Evolutionary conservation across 306 rosid genomes (phyloP).

Genomic region (Malus domestica): ASM211411v1 NC_041789.1:21361501-21362000

Average conservation of each 20-base stretch:
- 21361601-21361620: constrained; percentile 40
- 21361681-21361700: constrained; percentile 89
- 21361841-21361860: constrained; percentile 90
- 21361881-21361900: constrained; percentile 78
- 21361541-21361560: constrained; percentile 51
- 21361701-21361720: constrained; percentile 44
- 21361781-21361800: constrained; percentile 41
- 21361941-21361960: constrained; percentile 43
- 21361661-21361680: constrained; percentile 86
- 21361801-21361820: constrained; percentile 33
- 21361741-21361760: constrained; percentile 10
- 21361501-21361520: constrained; percentile 15
- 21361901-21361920: constrained; percentile 43
- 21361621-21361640: constrained; percentile 52
- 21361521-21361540: constrained; percentile 1
- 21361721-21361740: constrained; percentile 19
- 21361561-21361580: constrained; percentile 73
- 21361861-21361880: constrained; percentile 86
- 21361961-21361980: constrained; percentile 16
- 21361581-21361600: constrained; percentile 16
- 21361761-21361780: constrained; percentile 29
- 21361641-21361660: constrained; percentile 59
- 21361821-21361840: constrained; percentile 58
- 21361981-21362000: neutral
- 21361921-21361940: constrained; percentile 28